Evolutionary conservation across 2,329 filamentous ascomycete species (phyloP), one percentile per base, ranked within the genome.

Genomic region (Monilinia vaccinii-corymbosi): DNA sequence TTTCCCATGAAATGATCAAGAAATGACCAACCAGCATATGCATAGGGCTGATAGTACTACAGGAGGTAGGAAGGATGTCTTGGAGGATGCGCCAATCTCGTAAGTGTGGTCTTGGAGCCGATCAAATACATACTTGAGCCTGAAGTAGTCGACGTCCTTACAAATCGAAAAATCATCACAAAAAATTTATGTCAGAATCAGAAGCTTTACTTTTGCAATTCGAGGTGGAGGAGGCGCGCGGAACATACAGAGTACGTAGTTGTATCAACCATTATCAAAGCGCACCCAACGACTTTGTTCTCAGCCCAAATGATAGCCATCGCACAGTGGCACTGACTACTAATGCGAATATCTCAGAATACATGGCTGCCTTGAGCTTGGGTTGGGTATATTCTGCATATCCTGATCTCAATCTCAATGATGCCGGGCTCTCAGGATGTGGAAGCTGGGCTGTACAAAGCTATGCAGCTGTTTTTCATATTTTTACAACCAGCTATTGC

Each of bases 121-220:
- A 79, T 62, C 74, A 79, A 63, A 70, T 76, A 1, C 73, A n/a
- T n/a, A n/a, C n/a, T 79, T 40, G 75, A 77, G 60, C 71, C 71
- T 25, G 44, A 64, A 32, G 49, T 65, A n/a, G n/a, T n/a, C n/a
- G n/a, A n/a, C 4, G 62, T 63, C 3, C 55, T 63, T n/a, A 55
- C 52, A 31, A 58, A 49, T 36, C 63, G 71, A 1, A 65, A 62
- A 6, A 65, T 70, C 8, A 58, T 74, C n/a, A 67, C 61, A 8
- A 71, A 66, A 2, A 70, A 59, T 13, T 62, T 42, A 5, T 61
- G 52, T 2, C 56, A 67, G 4, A 60, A 73, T 47, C 34, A 53
- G 0, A 71, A 74, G 48, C 64, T 74, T 8, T 74, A 70, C 65
- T 73, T 69, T 67, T n/a, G 71, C 72, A 0, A 61, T 74, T 3